Evolutionary conservation across 108 stramenopile species (phyloP), one percentile per base, ranked within the genome.

Genomic region (Skeletonema grethae): DNA sequence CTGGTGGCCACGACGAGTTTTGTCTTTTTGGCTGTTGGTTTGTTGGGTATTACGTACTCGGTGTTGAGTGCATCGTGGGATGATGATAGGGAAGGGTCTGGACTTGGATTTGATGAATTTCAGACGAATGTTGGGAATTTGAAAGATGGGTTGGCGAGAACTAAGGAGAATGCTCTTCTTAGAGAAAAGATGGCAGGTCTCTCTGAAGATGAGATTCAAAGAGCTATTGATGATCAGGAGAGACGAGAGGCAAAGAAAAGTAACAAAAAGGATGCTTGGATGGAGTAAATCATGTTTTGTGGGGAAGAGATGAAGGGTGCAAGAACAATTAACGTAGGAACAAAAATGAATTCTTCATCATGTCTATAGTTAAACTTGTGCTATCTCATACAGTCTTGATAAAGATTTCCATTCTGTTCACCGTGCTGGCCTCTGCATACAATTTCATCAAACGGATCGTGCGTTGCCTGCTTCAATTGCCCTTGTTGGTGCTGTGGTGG

Each of bases 1-100:
- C 32, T 90, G 20, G 92, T 94, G 64, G 92, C 92, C 11, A 71
- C 79, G n/a, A 73, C 82, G 9, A 88, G 87, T n/a, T 83, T 94
- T 76, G 86, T 62, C 5, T 58, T 90, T 57, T 69, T 94, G 56
- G 87, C 81, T 91, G 48, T 65, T 88, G 73, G 90, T 84, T 73
- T 60, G 89, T 90, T 12, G 86, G 91, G 91, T 15, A 94, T 94
- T 59, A 94, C 92, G 9, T 94, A 91, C 64, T 90, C 92, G 15
- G 78, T 94, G 12, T 72, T 94, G 75, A 84, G 82, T 50, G 84
- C 90, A 8, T 89, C 88, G 5, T 94, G 92, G 92, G 92, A 94
- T 84, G 72, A 69, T 25, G 92, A 94, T 60, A 76, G 86, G 15
- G 90, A 94, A 48, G 92, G 92, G 24, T 79, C 77, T 41, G 65